Evolutionary conservation across 176 grass and related monocot genomes (phyloP).

Genomic region (Sorghum bicolor): Sorghum_bicolor_NCBIv3 NC_012878.2:1003001-1003500

Average conservation of each 20-base stretch:
- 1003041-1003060: background rate
- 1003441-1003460: constrained; percentile 46
- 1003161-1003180: background rate
- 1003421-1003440: constrained; percentile 43
- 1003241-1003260: background rate
- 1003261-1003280: constrained; percentile 44
- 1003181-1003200: background rate
- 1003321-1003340: constrained; percentile 43
- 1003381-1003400: constrained; percentile 37
- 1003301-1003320: constrained; percentile 44
- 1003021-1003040: background rate
- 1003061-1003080: background rate
- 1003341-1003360: constrained; percentile 38
- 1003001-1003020: background rate
- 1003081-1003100: background rate
- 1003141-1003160: background rate
- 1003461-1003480: constrained; percentile 55
- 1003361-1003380: constrained; percentile 17
- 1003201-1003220: background rate
- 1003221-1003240: background rate
- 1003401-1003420: constrained; percentile 47
- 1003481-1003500: constrained; percentile 46
- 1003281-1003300: constrained; percentile 53
- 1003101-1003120: background rate
- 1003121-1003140: background rate